Conservation (phyloP, 257 asterid genomes). For the Vinca minor region DNA sequence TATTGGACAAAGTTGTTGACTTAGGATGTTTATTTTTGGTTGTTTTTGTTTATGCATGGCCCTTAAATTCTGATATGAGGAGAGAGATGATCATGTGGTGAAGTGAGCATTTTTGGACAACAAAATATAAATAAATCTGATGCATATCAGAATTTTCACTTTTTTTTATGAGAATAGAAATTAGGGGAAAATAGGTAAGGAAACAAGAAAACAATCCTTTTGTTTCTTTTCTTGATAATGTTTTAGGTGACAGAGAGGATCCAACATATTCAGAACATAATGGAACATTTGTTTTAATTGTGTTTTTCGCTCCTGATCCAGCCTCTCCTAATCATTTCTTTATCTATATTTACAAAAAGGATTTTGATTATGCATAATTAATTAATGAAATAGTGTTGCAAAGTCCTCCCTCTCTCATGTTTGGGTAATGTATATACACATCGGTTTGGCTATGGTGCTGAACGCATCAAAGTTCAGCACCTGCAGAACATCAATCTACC, state of each 20-base stretch:
- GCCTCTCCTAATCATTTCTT: conserved; percentile 36
- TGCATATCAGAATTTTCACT: no score
- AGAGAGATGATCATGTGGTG: no score
- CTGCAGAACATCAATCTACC: no score
- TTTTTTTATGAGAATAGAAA: no score
- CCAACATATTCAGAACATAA: conserved; percentile 19
- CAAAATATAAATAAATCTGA: neutral
- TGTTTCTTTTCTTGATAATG: conserved; percentile 40
- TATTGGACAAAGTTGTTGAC: conserved; percentile 20
- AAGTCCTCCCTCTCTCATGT: no score
- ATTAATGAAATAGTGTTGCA: no score
- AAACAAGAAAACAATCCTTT: conserved; percentile 40
- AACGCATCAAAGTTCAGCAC: no score
- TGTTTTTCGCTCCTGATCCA: conserved; percentile 17
- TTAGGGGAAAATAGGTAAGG: conserved; percentile 20
- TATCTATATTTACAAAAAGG: conserved; percentile 7
- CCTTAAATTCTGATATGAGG: no score
- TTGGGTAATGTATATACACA: no score
- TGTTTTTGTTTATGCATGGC: neutral
- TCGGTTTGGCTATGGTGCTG: no score
- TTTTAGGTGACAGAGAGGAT: conserved; percentile 36
- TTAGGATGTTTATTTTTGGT: conserved; percentile 8
- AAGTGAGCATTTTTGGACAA: no score
- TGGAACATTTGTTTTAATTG: conserved; percentile 15
- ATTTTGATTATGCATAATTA: conserved; percentile 1